Evolutionary conservation across 2,329 filamentous ascomycete species (phyloP), one percentile per base, ranked within the genome.

Genomic region (Fusarium sp.): DNA sequence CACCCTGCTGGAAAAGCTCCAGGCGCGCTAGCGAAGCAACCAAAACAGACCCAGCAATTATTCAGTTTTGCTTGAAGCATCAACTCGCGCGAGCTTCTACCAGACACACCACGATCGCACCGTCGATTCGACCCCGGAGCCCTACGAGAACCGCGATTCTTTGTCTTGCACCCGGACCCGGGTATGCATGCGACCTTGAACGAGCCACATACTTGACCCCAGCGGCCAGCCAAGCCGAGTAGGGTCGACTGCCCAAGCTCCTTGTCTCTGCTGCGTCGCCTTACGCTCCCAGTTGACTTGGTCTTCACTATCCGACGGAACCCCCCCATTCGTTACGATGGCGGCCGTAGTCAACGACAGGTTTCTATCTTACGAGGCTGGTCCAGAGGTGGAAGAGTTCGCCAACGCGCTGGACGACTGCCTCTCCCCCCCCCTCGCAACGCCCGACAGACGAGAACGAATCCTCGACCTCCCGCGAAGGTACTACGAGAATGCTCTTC

Each of bases 301-400:
- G 70, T 39, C 48, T 34, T 30, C 16, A 18, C 39, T 30, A 23
- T 9, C 36, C 27, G 16, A 30, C 28, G 16, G 50, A n/a, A 28
- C 15, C n/a, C 3, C 12, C 9, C n/a, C 30, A 52, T n/a, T 18
- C 48, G 23, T 30, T 43, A 64, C 60, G 7, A 75, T 75, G 73
- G 69, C 71, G 12, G 31, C 58, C 7, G 41, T 60, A 28, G 48
- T 60, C 30, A 44, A 41, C 7, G 65, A 68, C 16, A 67, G 23
- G 3, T 60, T 65, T 5, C n/a, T 64, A 15, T 62, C 66, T 28
- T 68, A 65, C 28, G 72, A 66, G 56, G 73, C 93, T 34, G 92
- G 92, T 53, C 89, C 91, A 66, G 94, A 97, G 80, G 93, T 97
- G 63, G 94, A 97, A 81, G 87, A 90, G 46, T 98, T 98, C 77